phyloP scores from a whole-genome alignment of 2,329 filamentous ascomycete species.

The Colletotrichum scovillei region DNA sequence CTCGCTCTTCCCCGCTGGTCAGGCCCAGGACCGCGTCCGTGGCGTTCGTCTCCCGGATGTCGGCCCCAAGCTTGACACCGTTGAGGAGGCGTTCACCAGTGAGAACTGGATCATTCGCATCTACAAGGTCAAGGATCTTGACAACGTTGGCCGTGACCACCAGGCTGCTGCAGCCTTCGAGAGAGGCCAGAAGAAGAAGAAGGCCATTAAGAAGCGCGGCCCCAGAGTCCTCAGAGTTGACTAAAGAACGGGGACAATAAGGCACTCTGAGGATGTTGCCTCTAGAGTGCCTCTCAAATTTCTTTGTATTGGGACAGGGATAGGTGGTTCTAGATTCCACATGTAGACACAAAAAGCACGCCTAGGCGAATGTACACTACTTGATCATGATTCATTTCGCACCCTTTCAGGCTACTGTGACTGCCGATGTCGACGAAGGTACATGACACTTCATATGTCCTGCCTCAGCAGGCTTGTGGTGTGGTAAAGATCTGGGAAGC shows the following conservation, averaged over 20 bases:
- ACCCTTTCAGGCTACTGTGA: neutral
- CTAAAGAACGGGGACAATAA: slow-evolving; percentile 51
- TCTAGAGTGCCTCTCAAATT: slow-evolving; percentile 13
- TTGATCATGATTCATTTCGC: slow-evolving; percentile 20
- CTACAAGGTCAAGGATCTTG: slow-evolving; percentile 99
- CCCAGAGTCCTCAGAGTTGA: slow-evolving; percentile 78
- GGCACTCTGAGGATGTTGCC: slow-evolving; percentile 13
- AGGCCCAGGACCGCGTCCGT: slow-evolving; percentile 91
- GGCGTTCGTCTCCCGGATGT: slow-evolving; percentile 82
- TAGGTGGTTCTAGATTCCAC: slow-evolving; percentile 31
- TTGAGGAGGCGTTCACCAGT: slow-evolving; percentile 98
- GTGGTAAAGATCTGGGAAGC: too few relatives aligned
- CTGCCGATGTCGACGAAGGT: neutral
- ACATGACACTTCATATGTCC: neutral
- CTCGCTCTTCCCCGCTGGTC: slow-evolving; percentile 88
- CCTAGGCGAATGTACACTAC: slow-evolving; percentile 49
- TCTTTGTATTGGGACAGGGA: slow-evolving; percentile 33
- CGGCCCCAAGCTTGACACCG: slow-evolving; percentile 84
- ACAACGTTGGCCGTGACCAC: slow-evolving; percentile 94
- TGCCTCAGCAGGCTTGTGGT: neutral
- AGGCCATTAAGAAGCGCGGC: slow-evolving; percentile 77
- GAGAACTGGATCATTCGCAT: slow-evolving; percentile 99
- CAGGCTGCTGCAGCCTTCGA: slow-evolving; percentile 76
- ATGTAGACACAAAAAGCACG: slow-evolving; percentile 45
- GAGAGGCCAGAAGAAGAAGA: slow-evolving; percentile 87